Percentiles rank a stretch among this genome's conserved stretches.
phyloP scores from a whole-genome alignment of 2,329 filamentous ascomycete species.

The Fusarium piperis region DNA sequence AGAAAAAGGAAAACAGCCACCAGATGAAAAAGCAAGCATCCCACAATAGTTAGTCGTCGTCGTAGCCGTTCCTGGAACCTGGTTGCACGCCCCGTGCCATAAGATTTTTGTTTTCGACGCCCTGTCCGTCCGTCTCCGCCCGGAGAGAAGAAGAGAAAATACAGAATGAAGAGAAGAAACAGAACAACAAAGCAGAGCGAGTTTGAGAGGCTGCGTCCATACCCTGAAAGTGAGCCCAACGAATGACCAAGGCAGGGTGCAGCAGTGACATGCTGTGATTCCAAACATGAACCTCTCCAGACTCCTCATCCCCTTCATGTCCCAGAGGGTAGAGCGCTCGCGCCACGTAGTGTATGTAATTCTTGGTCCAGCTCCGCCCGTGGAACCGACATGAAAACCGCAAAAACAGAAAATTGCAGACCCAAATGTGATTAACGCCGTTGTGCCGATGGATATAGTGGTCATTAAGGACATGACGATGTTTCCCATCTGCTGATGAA shows the following conservation, averaged over 20 bases:
- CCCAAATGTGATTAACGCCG: constrained; percentile 43
- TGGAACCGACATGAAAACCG: constrained; percentile 29
- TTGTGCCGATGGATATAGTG: constrained; percentile 44
- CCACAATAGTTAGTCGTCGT: constrained; percentile 5
- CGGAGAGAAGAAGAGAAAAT: constrained; percentile 1
- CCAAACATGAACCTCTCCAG: constrained; percentile 9
- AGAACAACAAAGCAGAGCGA: constrained; percentile 3
- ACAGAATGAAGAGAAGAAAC: constrained; percentile 8
- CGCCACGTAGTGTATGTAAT: constrained; percentile 21
- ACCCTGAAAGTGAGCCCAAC: constrained; percentile 28
- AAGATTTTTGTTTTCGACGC: constrained; percentile 20
- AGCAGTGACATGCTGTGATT: constrained; percentile 10
- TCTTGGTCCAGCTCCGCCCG: constrained; percentile 8
- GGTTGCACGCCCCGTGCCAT: constrained; percentile 16
- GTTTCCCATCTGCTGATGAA: constrained; percentile 41
- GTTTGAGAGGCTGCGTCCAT: constrained; percentile 7
- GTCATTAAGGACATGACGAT: constrained; percentile 44
- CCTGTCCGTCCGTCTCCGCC: constrained; percentile 16
- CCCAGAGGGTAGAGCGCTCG: constrained; percentile 18
- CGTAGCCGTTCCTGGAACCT: constrained; percentile 22
- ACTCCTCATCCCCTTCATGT: not conserved
- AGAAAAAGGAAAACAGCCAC: not conserved
- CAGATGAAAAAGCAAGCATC: constrained; percentile 1
- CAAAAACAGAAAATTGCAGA: constrained; percentile 36
- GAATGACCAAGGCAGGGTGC: not conserved